Evolutionary conservation across 2,329 filamentous ascomycete genomes (phyloP), one percentile per base, ranked within the genome.

Genomic region (Cercospora zeina): DNA sequence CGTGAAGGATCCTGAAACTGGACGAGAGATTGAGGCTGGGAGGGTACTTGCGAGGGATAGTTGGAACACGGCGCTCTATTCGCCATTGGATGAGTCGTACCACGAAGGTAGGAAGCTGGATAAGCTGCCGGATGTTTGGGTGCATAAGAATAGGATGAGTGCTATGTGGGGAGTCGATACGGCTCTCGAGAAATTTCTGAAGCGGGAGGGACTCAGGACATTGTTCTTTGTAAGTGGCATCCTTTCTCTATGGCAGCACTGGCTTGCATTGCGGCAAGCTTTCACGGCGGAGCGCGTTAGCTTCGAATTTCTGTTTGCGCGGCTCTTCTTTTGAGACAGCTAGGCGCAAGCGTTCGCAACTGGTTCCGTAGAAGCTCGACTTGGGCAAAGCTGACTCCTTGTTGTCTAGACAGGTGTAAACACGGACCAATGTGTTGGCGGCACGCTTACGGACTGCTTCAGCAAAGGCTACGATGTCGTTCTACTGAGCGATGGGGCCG

Each of bases 361-460:
- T 0, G 21, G 21, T 13, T 30, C 14, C 14, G 42, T 42, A 31
- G 4, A 47, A 30, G 24, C 6, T 21, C 14, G 30, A 57, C 19
- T 34, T 21, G 19, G 39, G 27, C 16, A 24, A 33, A 47, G 54
- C 54, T 57, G 39, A 57, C 54, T 57, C 10, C 13, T n/a, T n/a
- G n/a, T n/a, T n/a, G 27, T 9, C 16, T 21, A 59, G 56, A 74
- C 81, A 0, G 84, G 85, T 0, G 84, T 86, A 11, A 87, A 87
- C 68, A 85, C 84, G 2, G 84, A 87, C 72, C 83, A 86, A 69
- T 86, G 84, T 68, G 84, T 87, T 7, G 76, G 81, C 21, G 82
- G 82, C 0, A 85, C 82, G 13, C 72, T 86, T 62, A 76, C 78
- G 54, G 83, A 87, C 73, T 82, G 81, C 2, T 84, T 82, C 66